Conservation (phyloP, 73 alveolate species). For the Paramecium octaurelia region DNA sequence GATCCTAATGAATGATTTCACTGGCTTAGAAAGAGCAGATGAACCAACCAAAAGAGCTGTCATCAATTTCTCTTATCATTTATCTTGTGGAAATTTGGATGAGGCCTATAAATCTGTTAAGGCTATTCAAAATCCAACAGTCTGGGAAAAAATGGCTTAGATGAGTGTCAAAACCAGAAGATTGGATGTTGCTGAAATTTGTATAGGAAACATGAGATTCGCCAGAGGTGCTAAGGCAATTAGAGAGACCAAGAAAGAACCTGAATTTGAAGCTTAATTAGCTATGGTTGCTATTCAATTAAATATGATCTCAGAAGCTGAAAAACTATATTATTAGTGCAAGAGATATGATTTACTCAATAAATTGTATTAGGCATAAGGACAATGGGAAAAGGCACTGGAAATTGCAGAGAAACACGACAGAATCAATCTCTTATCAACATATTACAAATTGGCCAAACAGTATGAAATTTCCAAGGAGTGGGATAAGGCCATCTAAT, state of each 20-base stretch:
- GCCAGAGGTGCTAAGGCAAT: conserved; percentile 98
- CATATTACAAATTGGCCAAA: conserved; percentile 92
- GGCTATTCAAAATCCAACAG: conserved; percentile 88
- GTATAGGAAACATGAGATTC: conserved; percentile 98
- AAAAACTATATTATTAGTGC: conserved; percentile 84
- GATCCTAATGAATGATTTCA: conserved; percentile 89
- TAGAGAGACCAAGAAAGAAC: conserved; percentile 96
- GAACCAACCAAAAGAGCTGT: conserved; percentile 91
- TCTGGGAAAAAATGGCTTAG: conserved; percentile 98
- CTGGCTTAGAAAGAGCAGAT: conserved; percentile 91
- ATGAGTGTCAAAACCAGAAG: conserved; percentile 97
- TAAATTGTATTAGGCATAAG: conserved; percentile 87
- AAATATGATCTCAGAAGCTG: conserved; percentile 96
- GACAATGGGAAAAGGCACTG: conserved; percentile 97
- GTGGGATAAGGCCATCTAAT: conserved; percentile 85
- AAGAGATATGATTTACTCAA: conserved; percentile 94
- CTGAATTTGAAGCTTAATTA: conserved; percentile 94
- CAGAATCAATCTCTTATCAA: conserved; percentile 91
- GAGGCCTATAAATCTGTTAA: conserved; percentile 97
- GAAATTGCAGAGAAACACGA: conserved; percentile 91
- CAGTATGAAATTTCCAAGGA: conserved; percentile 88
- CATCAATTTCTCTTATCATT: conserved; percentile 89
- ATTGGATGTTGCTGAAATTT: conserved; percentile 96
- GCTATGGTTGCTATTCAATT: conserved; percentile 97
- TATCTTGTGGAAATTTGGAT: conserved; percentile 95